phyloP scores from a whole-genome alignment of 768 basidiomycete species.

The Phlebiopsis flavidoalba region DNA sequence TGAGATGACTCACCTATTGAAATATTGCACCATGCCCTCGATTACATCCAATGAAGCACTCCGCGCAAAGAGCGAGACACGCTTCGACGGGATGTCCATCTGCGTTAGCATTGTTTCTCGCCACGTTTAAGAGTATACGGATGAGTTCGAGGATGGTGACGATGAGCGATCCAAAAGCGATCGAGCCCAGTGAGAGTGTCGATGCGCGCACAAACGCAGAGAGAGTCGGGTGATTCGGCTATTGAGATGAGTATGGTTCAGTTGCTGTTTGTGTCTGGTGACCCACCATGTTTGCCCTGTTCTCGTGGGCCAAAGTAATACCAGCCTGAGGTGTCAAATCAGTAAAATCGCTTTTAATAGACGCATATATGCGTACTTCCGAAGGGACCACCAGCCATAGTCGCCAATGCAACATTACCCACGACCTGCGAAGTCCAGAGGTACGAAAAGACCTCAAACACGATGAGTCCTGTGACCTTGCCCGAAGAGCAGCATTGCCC shows the following conservation, averaged over 20 bases:
- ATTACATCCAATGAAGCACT: conserved; percentile 74
- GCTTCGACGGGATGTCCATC: conserved; percentile 69
- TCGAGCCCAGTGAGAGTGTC: conserved; percentile 75
- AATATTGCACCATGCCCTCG: conserved; percentile 66
- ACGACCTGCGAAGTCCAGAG: conserved; percentile 84
- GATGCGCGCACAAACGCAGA: conserved; percentile 70
- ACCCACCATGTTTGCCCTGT: conserved; percentile 55
- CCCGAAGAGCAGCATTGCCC: conserved; percentile 58
- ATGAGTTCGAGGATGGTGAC: conserved; percentile 75
- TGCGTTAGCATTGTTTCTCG: conserved; percentile 52
- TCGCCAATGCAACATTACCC: conserved; percentile 72
- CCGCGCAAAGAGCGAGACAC: conserved; percentile 72
- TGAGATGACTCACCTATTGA: conserved; percentile 52
- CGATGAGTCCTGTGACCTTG: conserved; percentile 73
- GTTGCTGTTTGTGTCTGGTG: not conserved
- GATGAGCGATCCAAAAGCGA: conserved; percentile 80
- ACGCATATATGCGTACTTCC: conserved; percentile 34
- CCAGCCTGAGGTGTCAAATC: conserved; percentile 32
- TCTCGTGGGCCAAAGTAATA: conserved; percentile 81
- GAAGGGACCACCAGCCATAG: conserved; percentile 75
- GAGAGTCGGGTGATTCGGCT: conserved; percentile 69
- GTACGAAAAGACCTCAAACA: conserved; percentile 79
- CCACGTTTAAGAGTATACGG: conserved; percentile 52
- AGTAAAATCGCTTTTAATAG: not conserved
- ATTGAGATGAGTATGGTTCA: not conserved